phyloP scores from a whole-genome alignment of 2,329 filamentous ascomycete genomes.

The Boeremia exigua region DNA sequence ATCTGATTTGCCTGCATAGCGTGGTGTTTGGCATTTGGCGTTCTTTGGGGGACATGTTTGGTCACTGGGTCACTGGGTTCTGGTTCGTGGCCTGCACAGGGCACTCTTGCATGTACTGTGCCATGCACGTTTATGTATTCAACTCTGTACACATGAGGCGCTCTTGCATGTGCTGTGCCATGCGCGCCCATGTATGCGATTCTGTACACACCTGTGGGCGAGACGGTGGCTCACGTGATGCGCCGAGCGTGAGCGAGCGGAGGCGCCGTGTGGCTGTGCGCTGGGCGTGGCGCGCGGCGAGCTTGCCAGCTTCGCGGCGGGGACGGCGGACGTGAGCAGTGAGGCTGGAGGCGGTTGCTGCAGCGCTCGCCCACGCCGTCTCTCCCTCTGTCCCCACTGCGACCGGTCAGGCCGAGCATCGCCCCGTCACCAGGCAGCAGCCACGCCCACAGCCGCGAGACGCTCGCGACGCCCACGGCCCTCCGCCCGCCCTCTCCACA shows the following conservation, averaged over 20 bases:
- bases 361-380: background rate
- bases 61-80: slow-evolving; percentile 16
- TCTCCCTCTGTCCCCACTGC: background rate
- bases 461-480: background rate
- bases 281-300: background rate
- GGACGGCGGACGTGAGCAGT: background rate
- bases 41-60: slow-evolving; percentile 21
- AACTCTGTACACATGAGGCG: background rate
- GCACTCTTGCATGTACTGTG: slow-evolving; percentile 8
- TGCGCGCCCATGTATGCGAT: too few species aligned
- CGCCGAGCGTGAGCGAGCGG: too few species aligned
- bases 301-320: slow-evolving; percentile 11
- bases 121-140: background rate
- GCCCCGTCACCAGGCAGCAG: background rate
- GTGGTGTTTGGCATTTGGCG: slow-evolving; percentile 44
- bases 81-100: background rate
- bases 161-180: too few species aligned
- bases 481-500: background rate
- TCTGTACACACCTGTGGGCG: too few species aligned
- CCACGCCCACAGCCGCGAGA: background rate
- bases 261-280: too few species aligned
- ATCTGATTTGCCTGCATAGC: slow-evolving; percentile 44
- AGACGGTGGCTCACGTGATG: too few species aligned
- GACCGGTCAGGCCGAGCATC: background rate
- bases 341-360: background rate